phyloP scores from a whole-genome alignment of 202 grass and related monocot species.

The Miscanthus sacchariflorus region DNA sequence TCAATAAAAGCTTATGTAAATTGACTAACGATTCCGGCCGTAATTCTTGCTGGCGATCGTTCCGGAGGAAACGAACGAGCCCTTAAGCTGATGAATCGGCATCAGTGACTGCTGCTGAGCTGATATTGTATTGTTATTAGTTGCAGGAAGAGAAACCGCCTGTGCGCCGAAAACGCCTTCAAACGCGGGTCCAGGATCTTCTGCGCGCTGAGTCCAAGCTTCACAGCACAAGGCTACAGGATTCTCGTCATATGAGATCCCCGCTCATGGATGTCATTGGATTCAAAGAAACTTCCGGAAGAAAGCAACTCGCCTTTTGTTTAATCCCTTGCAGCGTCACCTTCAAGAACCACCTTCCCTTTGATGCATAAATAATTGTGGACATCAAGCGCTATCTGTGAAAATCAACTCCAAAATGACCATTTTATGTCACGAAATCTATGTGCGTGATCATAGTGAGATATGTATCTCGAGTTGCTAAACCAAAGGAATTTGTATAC shows the following conservation, averaged over 20 bases:
- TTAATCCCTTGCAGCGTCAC: conserved; percentile 44
- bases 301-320: conserved; percentile 46
- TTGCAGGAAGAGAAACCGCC: conserved; percentile 37
- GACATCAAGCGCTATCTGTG: neutral
- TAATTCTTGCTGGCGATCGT: too few species aligned
- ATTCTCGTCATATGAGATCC: conserved; percentile 41
- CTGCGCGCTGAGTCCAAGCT: neutral
- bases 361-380: conserved; percentile 34
- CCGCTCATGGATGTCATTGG: conserved; percentile 9
- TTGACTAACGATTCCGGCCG: too few species aligned
- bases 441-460: conserved; percentile 15
- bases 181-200: conserved; percentile 38
- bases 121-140: neutral
- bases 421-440: conserved; percentile 38
- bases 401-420: conserved; percentile 34
- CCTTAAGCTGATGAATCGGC: neutral
- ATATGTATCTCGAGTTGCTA: conserved; percentile 27
- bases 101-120: neutral
- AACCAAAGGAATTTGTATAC: neutral
- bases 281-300: conserved; percentile 56
- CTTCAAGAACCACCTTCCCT: conserved; percentile 46
- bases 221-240: neutral
- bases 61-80: too few species aligned
- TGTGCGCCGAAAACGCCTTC: conserved; percentile 37
- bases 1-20: too few species aligned